A percentile compares a stretch with the other conserved stretches of the same genome.
Evolutionary conservation across 306 rosid species (phyloP).

Genomic region (Sicyos edulis): DNA sequence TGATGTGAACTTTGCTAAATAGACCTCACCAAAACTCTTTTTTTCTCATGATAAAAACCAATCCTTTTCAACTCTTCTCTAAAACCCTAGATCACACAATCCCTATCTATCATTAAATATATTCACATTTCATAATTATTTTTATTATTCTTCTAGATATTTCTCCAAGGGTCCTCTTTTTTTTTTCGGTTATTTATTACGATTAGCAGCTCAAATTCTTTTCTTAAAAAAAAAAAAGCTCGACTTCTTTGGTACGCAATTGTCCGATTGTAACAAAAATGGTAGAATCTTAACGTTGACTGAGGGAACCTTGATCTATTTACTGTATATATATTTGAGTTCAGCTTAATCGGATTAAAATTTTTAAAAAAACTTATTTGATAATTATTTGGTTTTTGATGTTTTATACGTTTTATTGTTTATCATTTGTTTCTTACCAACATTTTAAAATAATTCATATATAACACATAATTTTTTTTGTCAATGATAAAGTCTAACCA

Average conservation of each 20-base stretch:
- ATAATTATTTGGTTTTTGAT: too few relatives aligned
- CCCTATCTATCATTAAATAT: constrained; percentile 6
- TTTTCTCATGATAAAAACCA: background rate
- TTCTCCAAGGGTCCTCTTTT: background rate
- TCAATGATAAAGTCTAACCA: too few relatives aligned
- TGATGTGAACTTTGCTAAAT: constrained; percentile 11
- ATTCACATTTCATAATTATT: background rate
- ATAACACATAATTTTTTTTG: too few relatives aligned
- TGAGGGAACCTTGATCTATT: too few relatives aligned
- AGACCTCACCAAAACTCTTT: background rate
- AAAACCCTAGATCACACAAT: background rate
- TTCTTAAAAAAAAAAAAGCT: too few relatives aligned
- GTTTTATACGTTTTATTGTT: too few relatives aligned
- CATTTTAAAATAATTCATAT: too few relatives aligned
- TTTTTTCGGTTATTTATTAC: background rate
- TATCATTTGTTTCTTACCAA: too few relatives aligned
- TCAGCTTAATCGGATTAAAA: too few relatives aligned
- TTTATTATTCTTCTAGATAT: background rate
- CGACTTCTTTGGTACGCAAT: background rate
- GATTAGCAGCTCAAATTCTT: background rate
- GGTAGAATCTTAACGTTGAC: too few relatives aligned
- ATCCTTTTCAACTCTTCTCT: background rate
- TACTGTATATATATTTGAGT: too few relatives aligned
- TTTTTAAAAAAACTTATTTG: too few relatives aligned
- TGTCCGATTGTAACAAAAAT: background rate